These are phyloP conservation scores for Aureobasidium sp. DNA, from an alignment of 2,329 filamentous ascomycete genomes.

Conservation along the genomic window DNA sequence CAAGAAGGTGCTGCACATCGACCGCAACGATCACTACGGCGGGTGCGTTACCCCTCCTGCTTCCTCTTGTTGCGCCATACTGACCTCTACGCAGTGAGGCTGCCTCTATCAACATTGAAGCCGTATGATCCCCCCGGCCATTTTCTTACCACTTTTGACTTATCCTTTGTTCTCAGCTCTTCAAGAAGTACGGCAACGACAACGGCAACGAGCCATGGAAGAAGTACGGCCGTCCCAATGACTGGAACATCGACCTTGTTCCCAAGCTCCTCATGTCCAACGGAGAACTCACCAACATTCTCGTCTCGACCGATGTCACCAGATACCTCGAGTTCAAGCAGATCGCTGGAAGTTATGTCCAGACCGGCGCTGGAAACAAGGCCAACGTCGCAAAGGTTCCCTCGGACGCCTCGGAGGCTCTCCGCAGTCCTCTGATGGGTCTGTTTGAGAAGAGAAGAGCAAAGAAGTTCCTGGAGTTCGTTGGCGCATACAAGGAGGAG, in stretches of 20 bases:
- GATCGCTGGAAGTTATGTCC: constrained; percentile 92
- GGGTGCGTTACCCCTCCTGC: constrained; percentile 55
- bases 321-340: constrained; percentile 49
- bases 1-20: constrained; percentile 98
- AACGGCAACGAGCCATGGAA: constrained; percentile 89
- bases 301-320: constrained; percentile 79
- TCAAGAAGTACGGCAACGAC: constrained; percentile 92
- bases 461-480: constrained; percentile 94
- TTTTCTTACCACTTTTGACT: constrained; percentile 20
- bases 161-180: constrained; percentile 56
- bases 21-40: constrained; percentile 97
- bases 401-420: constrained; percentile 81
- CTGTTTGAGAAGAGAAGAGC: constrained; percentile 96
- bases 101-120: constrained; percentile 92
- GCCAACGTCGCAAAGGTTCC: constrained; percentile 96
- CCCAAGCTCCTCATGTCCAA: constrained; percentile 99
- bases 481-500: constrained; percentile 75
- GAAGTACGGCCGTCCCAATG: constrained; percentile 91
- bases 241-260: constrained; percentile 99
- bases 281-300: constrained; percentile 95
- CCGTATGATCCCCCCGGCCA: constrained; percentile 48
- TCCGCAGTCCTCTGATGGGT: constrained; percentile 91
- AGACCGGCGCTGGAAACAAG: constrained; percentile 74
- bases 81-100: constrained; percentile 61
- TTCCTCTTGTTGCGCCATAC: constrained; percentile 8